A percentile compares a stretch with the other conserved stretches of the same genome.
Evolutionary conservation across 306 rosid species (phyloP).

Genomic region (Cicer chorassanicum): DNA sequence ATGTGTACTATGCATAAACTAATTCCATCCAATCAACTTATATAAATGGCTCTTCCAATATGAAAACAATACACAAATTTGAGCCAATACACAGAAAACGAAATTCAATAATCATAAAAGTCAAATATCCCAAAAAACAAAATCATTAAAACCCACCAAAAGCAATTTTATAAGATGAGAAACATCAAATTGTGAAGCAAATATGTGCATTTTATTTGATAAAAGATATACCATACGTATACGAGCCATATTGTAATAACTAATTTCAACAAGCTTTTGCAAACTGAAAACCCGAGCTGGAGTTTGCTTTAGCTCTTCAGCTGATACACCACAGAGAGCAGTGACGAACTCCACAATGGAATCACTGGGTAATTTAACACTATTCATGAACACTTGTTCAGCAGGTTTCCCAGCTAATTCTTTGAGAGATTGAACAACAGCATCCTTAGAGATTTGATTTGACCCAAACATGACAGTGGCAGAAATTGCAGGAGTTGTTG

Average conservation of each 20-base stretch:
- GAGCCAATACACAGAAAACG: slow-evolving; percentile 31
- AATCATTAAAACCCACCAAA: slow-evolving; percentile 28
- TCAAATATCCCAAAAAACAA: slow-evolving; percentile 23
- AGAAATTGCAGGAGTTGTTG: slow-evolving; percentile 80
- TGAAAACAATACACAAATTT: slow-evolving; percentile 12
- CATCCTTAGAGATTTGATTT: slow-evolving; percentile 94
- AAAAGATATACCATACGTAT: slow-evolving; percentile 81
- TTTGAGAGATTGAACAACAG: slow-evolving; percentile 87
- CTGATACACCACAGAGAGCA: slow-evolving; percentile 98
- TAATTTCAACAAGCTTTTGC: slow-evolving; percentile 99
- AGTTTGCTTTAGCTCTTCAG: slow-evolving; percentile 92
- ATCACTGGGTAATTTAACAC: slow-evolving; percentile 95
- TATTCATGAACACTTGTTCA: slow-evolving; percentile 93
- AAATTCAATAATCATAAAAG: slow-evolving; percentile 11
- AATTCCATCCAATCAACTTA: slow-evolving; percentile 12
- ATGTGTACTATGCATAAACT: slow-evolving; percentile 26
- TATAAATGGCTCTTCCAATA: slow-evolving; percentile 2
- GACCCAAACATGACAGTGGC: slow-evolving; percentile 96
- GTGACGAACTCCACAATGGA: slow-evolving; percentile 94
- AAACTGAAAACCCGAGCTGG: slow-evolving; percentile 99
- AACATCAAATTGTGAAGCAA: slow-evolving; percentile 36
- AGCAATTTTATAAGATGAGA: slow-evolving; percentile 32
- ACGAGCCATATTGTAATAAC: slow-evolving; percentile 99
- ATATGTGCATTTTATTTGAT: slow-evolving; percentile 34
- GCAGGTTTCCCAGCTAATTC: slow-evolving; percentile 97